Conservation (phyloP, 2,329 filamentous ascomycete genomes). For the Amphichorda felina region DNA sequence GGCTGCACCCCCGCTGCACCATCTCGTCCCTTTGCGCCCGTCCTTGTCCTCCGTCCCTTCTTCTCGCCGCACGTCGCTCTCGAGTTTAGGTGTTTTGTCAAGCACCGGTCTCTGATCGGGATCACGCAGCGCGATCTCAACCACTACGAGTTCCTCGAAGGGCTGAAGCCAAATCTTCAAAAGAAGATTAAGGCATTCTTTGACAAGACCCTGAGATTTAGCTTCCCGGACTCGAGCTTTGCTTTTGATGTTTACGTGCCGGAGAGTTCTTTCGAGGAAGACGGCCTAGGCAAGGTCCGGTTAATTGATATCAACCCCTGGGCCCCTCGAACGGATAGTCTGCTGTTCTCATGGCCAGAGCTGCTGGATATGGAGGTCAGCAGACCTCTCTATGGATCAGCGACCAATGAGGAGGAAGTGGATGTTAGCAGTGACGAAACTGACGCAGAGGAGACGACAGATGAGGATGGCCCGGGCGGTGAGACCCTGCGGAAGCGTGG, state of each 20-base stretch:
- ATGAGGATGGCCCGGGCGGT: conserved; percentile 31
- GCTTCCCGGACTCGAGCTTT: conserved; percentile 76
- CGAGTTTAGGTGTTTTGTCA: conserved; percentile 94
- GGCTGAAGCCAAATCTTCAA: conserved; percentile 52
- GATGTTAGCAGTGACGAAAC: conserved; percentile 23
- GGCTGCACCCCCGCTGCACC: conserved; percentile 35
- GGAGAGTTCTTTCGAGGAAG: conserved; percentile 39
- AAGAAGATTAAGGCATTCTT: conserved; percentile 69
- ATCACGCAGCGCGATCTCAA: conserved; percentile 86
- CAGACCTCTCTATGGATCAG: conserved; percentile 38
- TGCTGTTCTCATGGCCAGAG: conserved; percentile 86
- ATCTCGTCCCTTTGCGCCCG: conserved; percentile 48
- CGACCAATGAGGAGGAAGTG: conserved; percentile 13
- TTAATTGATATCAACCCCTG: conserved; percentile 94
- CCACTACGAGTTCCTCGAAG: conserved; percentile 69
- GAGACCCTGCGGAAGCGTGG: conserved; percentile 12
- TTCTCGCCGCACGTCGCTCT: conserved; percentile 81
- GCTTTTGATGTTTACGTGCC: conserved; percentile 91
- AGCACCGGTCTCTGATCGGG: conserved; percentile 65
- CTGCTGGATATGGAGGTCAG: conserved; percentile 61
- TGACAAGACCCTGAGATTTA: conserved; percentile 56
- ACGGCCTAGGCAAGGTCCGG: conserved; percentile 62
- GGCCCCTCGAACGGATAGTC: conserved; percentile 76
- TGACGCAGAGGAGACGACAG: conserved; percentile 23
- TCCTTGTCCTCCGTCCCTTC: conserved; percentile 78